phyloP scores from a whole-genome alignment of 805 yeast genomes.

The Candida schatavii region DNA sequence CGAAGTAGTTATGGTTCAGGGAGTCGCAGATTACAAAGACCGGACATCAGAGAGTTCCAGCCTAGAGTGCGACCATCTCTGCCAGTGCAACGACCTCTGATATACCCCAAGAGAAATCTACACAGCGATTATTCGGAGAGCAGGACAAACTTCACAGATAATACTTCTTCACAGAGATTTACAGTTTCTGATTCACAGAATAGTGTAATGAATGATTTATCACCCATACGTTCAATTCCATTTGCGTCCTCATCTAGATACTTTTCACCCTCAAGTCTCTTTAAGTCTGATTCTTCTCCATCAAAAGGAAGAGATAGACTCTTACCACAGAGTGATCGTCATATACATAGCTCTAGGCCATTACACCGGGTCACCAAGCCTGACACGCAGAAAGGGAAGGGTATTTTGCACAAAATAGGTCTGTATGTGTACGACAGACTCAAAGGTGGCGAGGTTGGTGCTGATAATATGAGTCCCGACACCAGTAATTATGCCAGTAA shows the following conservation, averaged over 20 bases:
- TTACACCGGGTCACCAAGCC: neutral
- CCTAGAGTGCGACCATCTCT: neutral
- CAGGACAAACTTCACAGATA: too few relatives aligned
- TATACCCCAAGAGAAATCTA: neutral
- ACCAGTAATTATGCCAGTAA: neutral
- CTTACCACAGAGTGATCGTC: too few relatives aligned
- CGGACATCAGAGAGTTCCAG: neutral
- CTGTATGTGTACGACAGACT: conserved; percentile 1
- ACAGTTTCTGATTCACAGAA: too few relatives aligned
- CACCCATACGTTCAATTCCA: conserved; percentile 1
- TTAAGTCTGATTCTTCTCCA: neutral
- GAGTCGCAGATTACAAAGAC: too few relatives aligned
- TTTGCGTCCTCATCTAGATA: conserved; percentile 12
- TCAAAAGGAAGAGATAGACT: too few relatives aligned
- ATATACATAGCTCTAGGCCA: too few relatives aligned
- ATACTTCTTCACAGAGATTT: too few relatives aligned
- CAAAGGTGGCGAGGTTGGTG: neutral
- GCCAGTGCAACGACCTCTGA: too few relatives aligned
- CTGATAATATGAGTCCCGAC: neutral
- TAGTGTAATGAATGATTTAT: conserved; percentile 1
- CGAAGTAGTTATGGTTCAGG: conserved; percentile 2
- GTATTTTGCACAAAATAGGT: neutral
- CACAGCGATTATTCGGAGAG: too few relatives aligned
- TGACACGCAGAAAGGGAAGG: neutral
- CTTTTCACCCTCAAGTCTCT: neutral